These are phyloP conservation scores for Onygena corvina DNA, from an alignment of 2,329 filamentous ascomycete species.

Conservation along the genomic window DNA sequence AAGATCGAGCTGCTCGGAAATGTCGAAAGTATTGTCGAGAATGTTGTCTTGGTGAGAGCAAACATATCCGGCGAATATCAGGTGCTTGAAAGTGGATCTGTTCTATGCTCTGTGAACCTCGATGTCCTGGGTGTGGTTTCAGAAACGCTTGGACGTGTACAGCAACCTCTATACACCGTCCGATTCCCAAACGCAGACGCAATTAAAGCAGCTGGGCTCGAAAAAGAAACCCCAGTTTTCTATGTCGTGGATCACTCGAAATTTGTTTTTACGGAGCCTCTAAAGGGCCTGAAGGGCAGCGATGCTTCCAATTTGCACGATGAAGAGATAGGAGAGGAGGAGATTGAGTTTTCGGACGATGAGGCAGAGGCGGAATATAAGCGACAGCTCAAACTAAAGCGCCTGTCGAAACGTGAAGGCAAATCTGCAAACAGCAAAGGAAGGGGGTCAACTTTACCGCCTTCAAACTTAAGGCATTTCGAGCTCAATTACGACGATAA, in stretches of 20 bases:
- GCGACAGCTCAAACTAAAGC: conserved; percentile 55
- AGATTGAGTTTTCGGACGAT: conserved; percentile 92
- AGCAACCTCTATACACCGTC: conserved; percentile 75
- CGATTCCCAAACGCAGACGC: conserved; percentile 59
- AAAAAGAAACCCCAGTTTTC: conserved; percentile 58
- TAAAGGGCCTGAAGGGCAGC: conserved; percentile 70
- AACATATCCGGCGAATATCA: conserved; percentile 67
- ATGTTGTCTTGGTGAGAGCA: conserved; percentile 65
- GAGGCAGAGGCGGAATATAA: conserved; percentile 83
- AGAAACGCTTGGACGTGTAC: conserved; percentile 75
- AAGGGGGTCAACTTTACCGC: conserved; percentile 25
- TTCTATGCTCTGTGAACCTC: conserved; percentile 66
- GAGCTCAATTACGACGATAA: conserved; percentile 57
- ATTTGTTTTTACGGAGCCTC: conserved; percentile 74
- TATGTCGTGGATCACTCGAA: conserved; percentile 68
- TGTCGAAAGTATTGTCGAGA: conserved; percentile 67
- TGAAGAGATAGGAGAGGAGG: conserved; percentile 74
- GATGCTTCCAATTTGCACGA: conserved; percentile 93
- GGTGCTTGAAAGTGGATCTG: conserved; percentile 71
- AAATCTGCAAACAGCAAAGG: conserved; percentile 31
- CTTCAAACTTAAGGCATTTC: conserved; percentile 29
- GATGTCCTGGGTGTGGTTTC: conserved; percentile 68
- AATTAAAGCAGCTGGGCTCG: conserved; percentile 54
- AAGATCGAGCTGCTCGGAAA: conserved; percentile 62
- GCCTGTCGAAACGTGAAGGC: conserved; percentile 42